Evolutionary conservation across 1,139 yeast genomes (phyloP).

Genomic region (Schizosaccharomyces versatilis): DNA sequence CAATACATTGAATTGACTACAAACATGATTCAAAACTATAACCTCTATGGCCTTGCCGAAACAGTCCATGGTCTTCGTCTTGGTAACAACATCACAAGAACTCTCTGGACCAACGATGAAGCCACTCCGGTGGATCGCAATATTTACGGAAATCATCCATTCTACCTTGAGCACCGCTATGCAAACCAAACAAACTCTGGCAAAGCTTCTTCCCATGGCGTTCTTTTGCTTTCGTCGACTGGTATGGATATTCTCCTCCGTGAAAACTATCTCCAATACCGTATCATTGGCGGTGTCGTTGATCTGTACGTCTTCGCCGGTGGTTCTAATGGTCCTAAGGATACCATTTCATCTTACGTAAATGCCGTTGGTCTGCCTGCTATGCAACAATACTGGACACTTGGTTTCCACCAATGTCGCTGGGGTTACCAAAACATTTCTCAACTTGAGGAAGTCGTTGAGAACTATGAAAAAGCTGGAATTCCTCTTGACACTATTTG

Average conservation of each 20-base stretch:
- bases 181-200: neutral
- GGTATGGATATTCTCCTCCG: conserved; percentile 15
- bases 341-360: conserved; percentile 18
- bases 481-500: conserved; percentile 83
- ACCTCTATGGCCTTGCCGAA: conserved; percentile 21
- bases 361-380: conserved; percentile 18
- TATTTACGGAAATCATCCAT: conserved; percentile 17
- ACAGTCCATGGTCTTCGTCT: conserved; percentile 19
- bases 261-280: conserved; percentile 16
- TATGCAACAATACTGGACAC: conserved; percentile 23
- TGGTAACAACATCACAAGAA: conserved; percentile 16
- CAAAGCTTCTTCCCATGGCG: conserved; percentile 7
- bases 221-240: conserved; percentile 14
- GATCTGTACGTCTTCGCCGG: conserved; percentile 22
- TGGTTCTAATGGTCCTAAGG: conserved; percentile 17
- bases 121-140: conserved; percentile 12
- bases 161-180: conserved; percentile 18
- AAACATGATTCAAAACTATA: conserved; percentile 14
- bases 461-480: conserved; percentile 41
- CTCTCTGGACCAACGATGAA: conserved; percentile 14
- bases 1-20: conserved; percentile 8
- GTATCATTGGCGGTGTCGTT: conserved; percentile 15
- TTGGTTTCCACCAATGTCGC: conserved; percentile 86
- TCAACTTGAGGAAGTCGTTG: conserved; percentile 49
- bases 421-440: conserved; percentile 84